Percentiles rank a stretch among this genome's conserved stretches.
Evolutionary conservation across 768 basidiomycete genomes (phyloP).

Genomic region (Candolleomyces aberdarensis): DNA sequence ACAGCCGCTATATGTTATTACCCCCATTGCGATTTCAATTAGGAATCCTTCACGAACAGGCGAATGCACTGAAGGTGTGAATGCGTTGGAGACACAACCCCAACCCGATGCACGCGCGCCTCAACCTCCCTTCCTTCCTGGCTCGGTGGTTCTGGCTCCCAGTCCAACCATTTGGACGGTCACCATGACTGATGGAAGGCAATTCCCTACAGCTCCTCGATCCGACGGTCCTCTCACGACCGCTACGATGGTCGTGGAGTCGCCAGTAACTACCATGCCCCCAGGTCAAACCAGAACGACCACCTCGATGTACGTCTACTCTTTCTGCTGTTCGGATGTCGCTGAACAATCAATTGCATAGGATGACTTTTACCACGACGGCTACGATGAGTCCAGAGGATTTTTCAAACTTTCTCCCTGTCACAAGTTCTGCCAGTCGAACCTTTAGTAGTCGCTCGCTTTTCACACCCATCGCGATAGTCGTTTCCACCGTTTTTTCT

Average conservation of each 20-base stretch:
- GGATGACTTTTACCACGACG: constrained; percentile 11
- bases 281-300: background rate
- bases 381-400: constrained; percentile 8
- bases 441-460: background rate
- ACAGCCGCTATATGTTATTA: constrained; percentile 35
- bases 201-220: background rate
- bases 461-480: background rate
- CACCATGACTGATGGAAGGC: background rate
- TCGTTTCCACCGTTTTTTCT: background rate
- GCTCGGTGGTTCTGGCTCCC: background rate
- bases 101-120: constrained; percentile 32
- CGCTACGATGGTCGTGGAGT: constrained; percentile 1
- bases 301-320: background rate
- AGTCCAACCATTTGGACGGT: background rate
- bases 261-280: background rate
- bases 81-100: constrained; percentile 25
- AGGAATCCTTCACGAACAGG: constrained; percentile 23
- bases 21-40: constrained; percentile 35
- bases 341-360: background rate
- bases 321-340: background rate
- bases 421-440: constrained; percentile 1
- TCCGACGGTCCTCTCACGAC: constrained; percentile 4
- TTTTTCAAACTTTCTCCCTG: constrained; percentile 11
- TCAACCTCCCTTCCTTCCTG: constrained; percentile 27
- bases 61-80: constrained; percentile 21